Evolutionary conservation across 768 basidiomycete species (phyloP), one percentile per base, ranked within the genome.

Genomic region (Collybia mongolica): DNA sequence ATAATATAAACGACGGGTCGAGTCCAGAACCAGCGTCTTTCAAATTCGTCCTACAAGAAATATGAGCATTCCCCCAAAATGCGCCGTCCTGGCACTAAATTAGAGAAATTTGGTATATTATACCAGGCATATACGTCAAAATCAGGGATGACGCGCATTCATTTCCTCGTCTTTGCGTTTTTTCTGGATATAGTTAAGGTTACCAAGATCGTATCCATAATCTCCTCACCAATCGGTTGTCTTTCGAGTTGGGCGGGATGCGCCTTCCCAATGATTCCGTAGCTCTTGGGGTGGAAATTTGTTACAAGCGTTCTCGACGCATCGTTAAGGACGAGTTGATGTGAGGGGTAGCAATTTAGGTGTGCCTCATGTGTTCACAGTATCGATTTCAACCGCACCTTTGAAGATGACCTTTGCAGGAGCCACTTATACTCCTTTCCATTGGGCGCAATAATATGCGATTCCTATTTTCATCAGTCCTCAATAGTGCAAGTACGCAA

Each of bases 181-280:
- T 45, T 60, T 61, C 46, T 65, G 60, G 24, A 64, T 41, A 35
- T 60, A 64, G 8, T 61, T 23, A 65, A 65, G 1, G 63, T 64
- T 11, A 63, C 48, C 9, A 65, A 29, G 29, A 65, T 60, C 7
- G 54, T 47, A 38, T 65, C 63, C 4, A 55, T 28, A 22, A 65
- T 62, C 37, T 54, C 44, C 42, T 48, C 37, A 7, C 63, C 64
- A 20, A 48, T 52, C 18, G 60, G 53, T 23, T 50, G 53, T 29
- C 63, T 61, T 40, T 64, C 61, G 2, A 65, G 56, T 37, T 45
- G 57, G 2, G 54, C 56, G 1, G 44, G 51, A 9, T 39, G 42
- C 1, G 14, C 39, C 18, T 52, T 47, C 8, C 39, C 47, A 23
- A 61, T 44, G 9, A 63, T 41, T 2, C 51, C 55, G 11, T 45